Evolutionary conservation across 1,284 basidiomycete genomes (phyloP), one percentile per base, ranked within the genome.

Genomic region (Cutaneotrichosporon dermatis): DNA sequence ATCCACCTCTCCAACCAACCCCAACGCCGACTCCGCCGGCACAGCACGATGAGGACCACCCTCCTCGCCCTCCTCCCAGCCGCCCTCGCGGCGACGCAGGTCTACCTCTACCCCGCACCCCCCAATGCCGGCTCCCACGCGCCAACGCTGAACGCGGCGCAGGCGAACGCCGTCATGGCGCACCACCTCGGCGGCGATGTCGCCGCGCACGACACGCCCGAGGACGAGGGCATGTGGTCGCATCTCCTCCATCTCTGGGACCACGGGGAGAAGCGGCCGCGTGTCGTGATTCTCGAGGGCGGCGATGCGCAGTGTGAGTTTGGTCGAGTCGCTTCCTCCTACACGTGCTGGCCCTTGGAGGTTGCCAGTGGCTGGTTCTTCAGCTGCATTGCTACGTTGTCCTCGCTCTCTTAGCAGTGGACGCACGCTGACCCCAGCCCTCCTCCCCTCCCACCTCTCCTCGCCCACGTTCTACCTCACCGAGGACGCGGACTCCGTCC

Each of bases 81-180:
- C 15, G 52, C 56, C n/a, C 55, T 56, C 25, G 50, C 46, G 9
- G 50, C 42, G 33, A 57, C 57, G 6, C 76, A 77, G 66, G 69
- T 79, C 52, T 79, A 73, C 65, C 71, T 79, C 43, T 67, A 76
- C 64, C 78, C 77, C 2, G 54, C 73, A 6, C 76, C 76, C 0
- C 58, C 69, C 15, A n/a, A 42, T 6, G 58, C 55, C 49, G 52
- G 53, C 36, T 42, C 54, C 57, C 54, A 52, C 49, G 57, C 62
- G 12, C 74, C 75, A 13, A 72, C 75, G 1, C 68, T 79, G 8
- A 61, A 68, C 2, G 62, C 70, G 15, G 67, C 62, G 34, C 76
- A 79, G 63, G 78, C 77, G 6, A 68, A 76, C 49, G 73, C 76
- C 2, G 75, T 79, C 10, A 65, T 79, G 40, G 58, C 66, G 2